A percentile compares a stretch with the other conserved stretches of the same genome.
Evolutionary conservation across 306 rosid species (phyloP).

Genomic region (Lagenaria siceraria): DNA sequence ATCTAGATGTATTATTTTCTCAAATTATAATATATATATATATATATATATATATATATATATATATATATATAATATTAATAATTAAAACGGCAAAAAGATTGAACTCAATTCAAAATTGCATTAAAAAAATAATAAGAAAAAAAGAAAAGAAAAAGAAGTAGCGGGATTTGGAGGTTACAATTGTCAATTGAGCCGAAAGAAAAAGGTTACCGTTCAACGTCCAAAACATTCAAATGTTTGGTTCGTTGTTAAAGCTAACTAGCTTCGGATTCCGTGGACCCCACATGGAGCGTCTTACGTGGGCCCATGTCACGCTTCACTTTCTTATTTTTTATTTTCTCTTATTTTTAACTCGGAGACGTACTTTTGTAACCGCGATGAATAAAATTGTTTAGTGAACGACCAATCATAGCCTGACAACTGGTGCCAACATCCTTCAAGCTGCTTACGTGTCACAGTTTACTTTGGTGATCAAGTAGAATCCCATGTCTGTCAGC

Average conservation of each 20-base stretch:
- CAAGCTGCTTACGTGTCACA: background rate
- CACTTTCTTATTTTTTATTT: background rate
- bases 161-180: background rate
- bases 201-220: conserved; percentile 1
- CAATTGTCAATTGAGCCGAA: background rate
- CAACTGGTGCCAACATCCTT: background rate
- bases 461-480: background rate
- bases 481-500: background rate
- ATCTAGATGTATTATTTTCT: background rate
- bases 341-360: background rate
- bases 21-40: background rate
- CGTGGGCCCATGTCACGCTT: conserved; percentile 1
- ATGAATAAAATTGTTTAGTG: background rate
- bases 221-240: conserved; percentile 4
- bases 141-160: background rate
- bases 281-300: conserved; percentile 3
- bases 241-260: background rate
- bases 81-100: background rate
- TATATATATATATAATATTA: no score
- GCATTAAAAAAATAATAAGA: background rate
- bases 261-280: conserved; percentile 2
- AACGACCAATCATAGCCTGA: background rate
- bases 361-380: background rate
- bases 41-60: no score
- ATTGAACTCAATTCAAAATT: background rate